phyloP scores from a whole-genome alignment of 495 filamentous ascomycete genomes.

The Paragyromitra xinjiangensis region DNA sequence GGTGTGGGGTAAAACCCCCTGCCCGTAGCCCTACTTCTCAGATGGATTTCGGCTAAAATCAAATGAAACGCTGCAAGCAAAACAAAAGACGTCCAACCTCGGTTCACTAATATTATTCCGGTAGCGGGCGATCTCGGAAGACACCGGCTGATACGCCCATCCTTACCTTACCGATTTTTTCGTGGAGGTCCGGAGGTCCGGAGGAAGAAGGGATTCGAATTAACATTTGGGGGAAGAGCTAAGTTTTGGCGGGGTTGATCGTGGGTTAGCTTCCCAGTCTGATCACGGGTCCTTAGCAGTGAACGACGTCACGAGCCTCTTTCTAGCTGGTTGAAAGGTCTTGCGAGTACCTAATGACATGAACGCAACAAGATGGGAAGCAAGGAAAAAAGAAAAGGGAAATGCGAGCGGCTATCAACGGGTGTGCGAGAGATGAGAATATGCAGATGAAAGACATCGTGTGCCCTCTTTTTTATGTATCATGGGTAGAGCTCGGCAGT shows the following conservation, averaged over 20 bases:
- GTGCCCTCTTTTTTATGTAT: slow-evolving; percentile 26
- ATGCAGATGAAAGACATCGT: slow-evolving; percentile 16
- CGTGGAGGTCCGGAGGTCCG: slow-evolving; percentile 24
- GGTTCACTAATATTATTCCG: slow-evolving; percentile 28
- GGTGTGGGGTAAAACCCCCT: slow-evolving; percentile 27
- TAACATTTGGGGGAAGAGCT: slow-evolving; percentile 6
- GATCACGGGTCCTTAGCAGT: slow-evolving; percentile 19
- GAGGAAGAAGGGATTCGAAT: slow-evolving; percentile 19
- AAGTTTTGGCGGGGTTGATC: not conserved
- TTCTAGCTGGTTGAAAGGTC: slow-evolving; percentile 7
- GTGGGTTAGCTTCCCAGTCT: not conserved
- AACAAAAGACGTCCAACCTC: slow-evolving; percentile 28
- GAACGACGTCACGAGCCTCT: slow-evolving; percentile 19
- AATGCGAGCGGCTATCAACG: slow-evolving; percentile 39
- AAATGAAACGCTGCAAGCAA: slow-evolving; percentile 11
- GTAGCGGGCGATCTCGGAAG: slow-evolving; percentile 40
- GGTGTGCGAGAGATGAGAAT: not conserved
- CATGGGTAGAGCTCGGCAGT: slow-evolving; percentile 49
- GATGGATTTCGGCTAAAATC: slow-evolving; percentile 24
- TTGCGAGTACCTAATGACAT: slow-evolving; percentile 13
- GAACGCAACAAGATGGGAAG: not conserved
- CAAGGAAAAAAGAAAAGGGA: slow-evolving; percentile 24
- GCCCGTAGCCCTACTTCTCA: slow-evolving; percentile 31
- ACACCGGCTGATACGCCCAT: slow-evolving; percentile 31
- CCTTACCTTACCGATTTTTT: slow-evolving; percentile 27